phyloP scores from a whole-genome alignment of 2,329 filamentous ascomycete genomes.

The Lasiodiplodia theobromae region DNA sequence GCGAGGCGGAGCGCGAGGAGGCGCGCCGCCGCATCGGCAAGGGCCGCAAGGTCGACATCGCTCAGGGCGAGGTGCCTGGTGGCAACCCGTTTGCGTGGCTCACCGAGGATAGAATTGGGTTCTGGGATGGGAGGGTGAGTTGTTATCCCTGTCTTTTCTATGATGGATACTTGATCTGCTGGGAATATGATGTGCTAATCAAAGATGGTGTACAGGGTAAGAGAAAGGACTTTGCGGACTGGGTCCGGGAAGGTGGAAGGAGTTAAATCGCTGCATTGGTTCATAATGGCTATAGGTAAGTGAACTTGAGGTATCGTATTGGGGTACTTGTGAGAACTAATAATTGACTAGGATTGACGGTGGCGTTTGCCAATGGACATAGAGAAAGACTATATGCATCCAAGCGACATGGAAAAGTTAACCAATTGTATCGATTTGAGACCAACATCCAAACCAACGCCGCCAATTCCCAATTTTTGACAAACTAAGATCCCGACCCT shows the following conservation, averaged over 20 bases:
- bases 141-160: neutral
- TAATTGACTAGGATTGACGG: neutral
- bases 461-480: neutral
- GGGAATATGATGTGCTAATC: neutral
- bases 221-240: slow-evolving; percentile 78
- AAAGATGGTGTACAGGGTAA: slow-evolving; percentile 54
- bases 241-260: slow-evolving; percentile 59
- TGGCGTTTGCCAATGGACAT: neutral
- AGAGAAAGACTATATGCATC: slow-evolving; percentile 7
- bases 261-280: neutral
- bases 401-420: neutral
- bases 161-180: neutral
- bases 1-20: slow-evolving; percentile 81
- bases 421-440: slow-evolving; percentile 1
- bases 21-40: slow-evolving; percentile 72
- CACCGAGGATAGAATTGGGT: slow-evolving; percentile 82
- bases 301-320: too few relatives aligned
- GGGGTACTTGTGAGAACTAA: neutral
- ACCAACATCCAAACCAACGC: neutral
- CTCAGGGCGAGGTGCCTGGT: slow-evolving; percentile 43
- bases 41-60: slow-evolving; percentile 42
- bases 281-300: slow-evolving; percentile 11
- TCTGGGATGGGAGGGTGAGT: slow-evolving; percentile 83
- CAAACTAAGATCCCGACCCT: neutral
- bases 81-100: slow-evolving; percentile 78